Evolutionary conservation across 2,329 filamentous ascomycete species (phyloP).

Genomic region (Ceratocystis destructans): DNA sequence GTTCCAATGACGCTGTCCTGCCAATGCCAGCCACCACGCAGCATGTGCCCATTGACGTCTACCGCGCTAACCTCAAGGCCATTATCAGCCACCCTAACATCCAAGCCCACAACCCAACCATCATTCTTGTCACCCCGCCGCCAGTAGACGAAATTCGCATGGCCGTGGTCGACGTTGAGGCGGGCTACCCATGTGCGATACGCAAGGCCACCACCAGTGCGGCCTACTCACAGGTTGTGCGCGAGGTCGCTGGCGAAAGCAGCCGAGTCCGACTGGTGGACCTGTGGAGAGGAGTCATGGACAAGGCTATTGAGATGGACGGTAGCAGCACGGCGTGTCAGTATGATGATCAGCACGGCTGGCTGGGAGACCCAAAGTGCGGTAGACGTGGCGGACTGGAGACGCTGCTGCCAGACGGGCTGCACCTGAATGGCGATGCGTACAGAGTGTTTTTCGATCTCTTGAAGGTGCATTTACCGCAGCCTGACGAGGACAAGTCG

Average conservation of each 20-base stretch:
- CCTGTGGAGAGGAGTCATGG: constrained; percentile 67
- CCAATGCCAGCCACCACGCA: constrained; percentile 50
- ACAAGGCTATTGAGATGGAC: constrained; percentile 43
- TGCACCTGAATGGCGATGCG: constrained; percentile 42
- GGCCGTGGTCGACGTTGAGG: constrained; percentile 33
- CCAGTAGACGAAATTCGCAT: constrained; percentile 66
- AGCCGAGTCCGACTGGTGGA: constrained; percentile 60
- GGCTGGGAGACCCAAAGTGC: constrained; percentile 37
- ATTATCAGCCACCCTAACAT: constrained; percentile 63
- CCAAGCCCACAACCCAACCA: constrained; percentile 53
- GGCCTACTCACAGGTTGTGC: constrained; percentile 44
- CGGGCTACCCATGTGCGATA: constrained; percentile 32
- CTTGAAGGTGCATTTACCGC: constrained; percentile 35
- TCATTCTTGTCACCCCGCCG: constrained; percentile 69
- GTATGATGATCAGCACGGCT: constrained; percentile 38
- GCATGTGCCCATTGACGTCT: constrained; percentile 63
- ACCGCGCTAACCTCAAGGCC: constrained; percentile 54
- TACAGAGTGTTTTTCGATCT: constrained; percentile 40
- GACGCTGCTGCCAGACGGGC: constrained; percentile 41
- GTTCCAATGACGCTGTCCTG: constrained; percentile 77
- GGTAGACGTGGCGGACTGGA: constrained; percentile 39
- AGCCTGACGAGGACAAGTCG: constrained; percentile 28
- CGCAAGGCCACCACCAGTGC: constrained; percentile 38
- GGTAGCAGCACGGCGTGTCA: constrained; percentile 24
- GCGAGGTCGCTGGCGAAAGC: constrained; percentile 54